Conservation (phyloP, 768 basidiomycete species). For the Lactifluus hygrophoroides region DNA sequence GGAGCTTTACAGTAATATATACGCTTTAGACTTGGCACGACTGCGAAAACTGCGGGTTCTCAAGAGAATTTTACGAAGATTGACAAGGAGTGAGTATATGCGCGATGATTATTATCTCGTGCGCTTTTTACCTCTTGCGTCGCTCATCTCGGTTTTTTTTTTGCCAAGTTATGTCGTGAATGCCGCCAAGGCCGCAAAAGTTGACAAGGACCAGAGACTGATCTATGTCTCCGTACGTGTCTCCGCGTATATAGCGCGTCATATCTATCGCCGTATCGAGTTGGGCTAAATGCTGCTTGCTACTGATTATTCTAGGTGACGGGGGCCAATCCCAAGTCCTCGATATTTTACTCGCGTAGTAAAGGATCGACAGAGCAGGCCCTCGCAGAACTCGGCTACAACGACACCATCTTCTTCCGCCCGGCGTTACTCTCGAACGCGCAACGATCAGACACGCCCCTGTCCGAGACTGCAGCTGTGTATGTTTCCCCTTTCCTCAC, state of each 20-base stretch:
- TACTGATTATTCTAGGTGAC: slow-evolving; percentile 34
- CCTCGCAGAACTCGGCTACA: slow-evolving; percentile 58
- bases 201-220: slow-evolving; percentile 44
- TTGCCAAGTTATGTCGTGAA: slow-evolving; percentile 58
- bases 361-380: slow-evolving; percentile 70
- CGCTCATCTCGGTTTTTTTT: neutral
- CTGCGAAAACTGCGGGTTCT: slow-evolving; percentile 49
- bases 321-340: slow-evolving; percentile 42
- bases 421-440: slow-evolving; percentile 39
- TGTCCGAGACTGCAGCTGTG: neutral
- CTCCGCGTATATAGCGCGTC: too few relatives aligned
- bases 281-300: too few relatives aligned
- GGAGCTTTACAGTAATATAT: neutral
- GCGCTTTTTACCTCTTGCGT: too few relatives aligned
- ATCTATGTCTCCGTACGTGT: slow-evolving; percentile 62
- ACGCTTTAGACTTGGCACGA: slow-evolving; percentile 64
- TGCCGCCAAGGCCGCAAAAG: slow-evolving; percentile 52
- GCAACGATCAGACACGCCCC: neutral
- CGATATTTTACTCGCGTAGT: slow-evolving; percentile 48
- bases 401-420: slow-evolving; percentile 62
- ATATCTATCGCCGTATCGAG: slow-evolving; percentile 14
- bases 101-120: too few relatives aligned
- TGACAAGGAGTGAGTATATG: slow-evolving; percentile 51
- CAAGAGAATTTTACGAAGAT: slow-evolving; percentile 65
- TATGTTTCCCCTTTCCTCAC: neutral